Evolutionary conservation across 73 alveolate genomes (phyloP).

Genomic region (Symbiodinium pilosum): DNA sequence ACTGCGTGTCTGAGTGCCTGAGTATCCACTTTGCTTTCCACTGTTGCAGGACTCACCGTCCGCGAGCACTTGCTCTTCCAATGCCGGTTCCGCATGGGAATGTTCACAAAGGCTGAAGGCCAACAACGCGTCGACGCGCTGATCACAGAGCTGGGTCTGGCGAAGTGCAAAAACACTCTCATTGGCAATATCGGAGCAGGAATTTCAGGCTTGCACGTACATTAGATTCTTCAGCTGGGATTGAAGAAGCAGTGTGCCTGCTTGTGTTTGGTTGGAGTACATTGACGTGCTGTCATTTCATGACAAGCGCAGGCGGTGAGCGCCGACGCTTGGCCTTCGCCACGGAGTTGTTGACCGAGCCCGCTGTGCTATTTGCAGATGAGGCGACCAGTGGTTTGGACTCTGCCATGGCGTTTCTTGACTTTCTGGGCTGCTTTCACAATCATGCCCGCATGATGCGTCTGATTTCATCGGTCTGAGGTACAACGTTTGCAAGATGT

Average conservation of each 20-base stretch:
- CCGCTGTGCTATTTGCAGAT: slow-evolving; percentile 82
- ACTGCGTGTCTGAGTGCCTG: too few species aligned
- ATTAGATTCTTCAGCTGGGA: background rate
- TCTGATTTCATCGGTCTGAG: background rate
- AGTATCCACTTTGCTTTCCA: too few species aligned
- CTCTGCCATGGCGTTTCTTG: slow-evolving; percentile 75
- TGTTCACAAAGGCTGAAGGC: background rate
- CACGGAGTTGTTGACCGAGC: slow-evolving; percentile 91
- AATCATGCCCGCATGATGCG: background rate
- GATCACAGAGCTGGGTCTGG: slow-evolving; percentile 28
- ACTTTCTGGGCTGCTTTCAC: background rate
- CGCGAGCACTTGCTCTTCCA: slow-evolving; percentile 72
- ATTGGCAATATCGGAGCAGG: slow-evolving; percentile 72
- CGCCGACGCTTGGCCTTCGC: slow-evolving; percentile 89
- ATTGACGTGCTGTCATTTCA: too few species aligned
- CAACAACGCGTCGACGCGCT: slow-evolving; percentile 27
- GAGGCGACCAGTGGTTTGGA: slow-evolving; percentile 92
- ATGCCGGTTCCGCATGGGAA: slow-evolving; percentile 51
- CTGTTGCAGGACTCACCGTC: slow-evolving; percentile 38
- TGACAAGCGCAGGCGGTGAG: slow-evolving; percentile 63
- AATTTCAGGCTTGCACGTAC: slow-evolving; percentile 56
- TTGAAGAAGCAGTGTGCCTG: background rate
- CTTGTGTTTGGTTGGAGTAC: background rate
- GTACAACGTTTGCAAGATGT: slow-evolving; percentile 51
- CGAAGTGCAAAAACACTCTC: slow-evolving; percentile 54